Evolutionary conservation across 257 asterid species (phyloP), one percentile per base, ranked within the genome.

Genomic region (Penstemon barbatus): DNA sequence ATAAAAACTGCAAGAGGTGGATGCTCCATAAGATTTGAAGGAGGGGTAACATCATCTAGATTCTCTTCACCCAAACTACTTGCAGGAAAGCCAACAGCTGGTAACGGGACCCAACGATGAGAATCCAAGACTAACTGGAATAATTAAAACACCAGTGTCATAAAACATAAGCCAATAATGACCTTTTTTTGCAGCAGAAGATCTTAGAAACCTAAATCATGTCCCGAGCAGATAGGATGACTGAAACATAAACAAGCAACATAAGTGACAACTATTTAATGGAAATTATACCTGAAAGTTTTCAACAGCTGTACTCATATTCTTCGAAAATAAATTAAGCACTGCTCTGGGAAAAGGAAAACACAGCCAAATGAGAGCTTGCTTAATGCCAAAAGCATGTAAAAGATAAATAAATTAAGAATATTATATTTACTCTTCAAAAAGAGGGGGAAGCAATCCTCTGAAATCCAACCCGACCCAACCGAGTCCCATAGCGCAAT

Each of bases 401-500:
- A 44, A 60, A 50, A 42, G 65, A 78, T 50, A 60, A 74, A 39
- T 12, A 10, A 70, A 52, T 58, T 25, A 48, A 12, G 61, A 37
- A 10, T 33, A 48, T 19, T 25, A 68, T 63, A 75, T 71, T 77
- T 87, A 94, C 99, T 91, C 99, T 91, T 94, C 99, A 71, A 94
- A 94, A 56, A 94, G 96, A 41, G 99, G 95, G 68, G 97, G 97
- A 65, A 94, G 97, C 78, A 94, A 72, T 76, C 97, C 96, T 58
- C 96, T 89, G 62, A 94, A 91, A 75, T 91, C 97, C 86, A 94
- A 82, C 70, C 99, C 99, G 79, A 91, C 97, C 95, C 87, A 82
- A 68, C 99, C 97, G 59, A 91, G 96, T 72, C 99, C 97, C 96
- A 86, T 86, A 63, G 97, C 97, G 73, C 96, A 84, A 77, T 89